These are phyloP conservation scores for Diutina sp. DNA, from an alignment of 1,139 yeast species.

Conservation along the genomic window DNA sequence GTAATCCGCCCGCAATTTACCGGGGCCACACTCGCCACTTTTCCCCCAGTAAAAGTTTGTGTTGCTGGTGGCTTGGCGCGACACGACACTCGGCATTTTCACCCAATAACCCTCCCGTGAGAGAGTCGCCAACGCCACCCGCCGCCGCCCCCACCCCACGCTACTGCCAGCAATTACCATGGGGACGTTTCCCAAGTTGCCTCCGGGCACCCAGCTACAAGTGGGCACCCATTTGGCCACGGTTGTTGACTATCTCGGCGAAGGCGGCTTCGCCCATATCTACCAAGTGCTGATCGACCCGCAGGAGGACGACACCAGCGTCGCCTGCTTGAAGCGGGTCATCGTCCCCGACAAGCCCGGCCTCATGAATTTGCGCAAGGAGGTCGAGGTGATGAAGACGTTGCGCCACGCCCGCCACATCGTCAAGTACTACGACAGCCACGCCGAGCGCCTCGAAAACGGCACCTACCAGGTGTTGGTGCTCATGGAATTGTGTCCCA, in stretches of 20 bases:
- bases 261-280: conserved; percentile 43
- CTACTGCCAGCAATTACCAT: not conserved
- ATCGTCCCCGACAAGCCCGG: conserved; percentile 62
- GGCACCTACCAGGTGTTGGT: conserved; percentile 61
- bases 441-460: conserved; percentile 49
- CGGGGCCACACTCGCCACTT: too few relatives aligned
- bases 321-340: conserved; percentile 64
- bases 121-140: not conserved
- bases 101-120: not conserved
- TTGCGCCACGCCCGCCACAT: conserved; percentile 42
- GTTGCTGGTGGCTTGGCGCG: not conserved
- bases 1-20: too few relatives aligned
- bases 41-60: not conserved
- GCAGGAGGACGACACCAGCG: conserved; percentile 18
- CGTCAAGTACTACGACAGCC: conserved; percentile 63
- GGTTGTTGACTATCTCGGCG: conserved; percentile 26
- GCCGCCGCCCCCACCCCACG: not conserved
- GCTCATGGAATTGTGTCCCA: conserved; percentile 69
- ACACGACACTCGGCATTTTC: not conserved
- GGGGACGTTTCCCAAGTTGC: conserved; percentile 2
- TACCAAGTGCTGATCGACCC: conserved; percentile 44
- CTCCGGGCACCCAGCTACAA: conserved; percentile 9
- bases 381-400: conserved; percentile 72
- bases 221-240: conserved; percentile 31
- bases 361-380: conserved; percentile 51